A percentile compares a stretch with the other conserved stretches of the same genome.
These are phyloP conservation scores for Hyphodiscus sp. DNA, from an alignment of 2,329 filamentous ascomycete species.

Conservation along the genomic window DNA sequence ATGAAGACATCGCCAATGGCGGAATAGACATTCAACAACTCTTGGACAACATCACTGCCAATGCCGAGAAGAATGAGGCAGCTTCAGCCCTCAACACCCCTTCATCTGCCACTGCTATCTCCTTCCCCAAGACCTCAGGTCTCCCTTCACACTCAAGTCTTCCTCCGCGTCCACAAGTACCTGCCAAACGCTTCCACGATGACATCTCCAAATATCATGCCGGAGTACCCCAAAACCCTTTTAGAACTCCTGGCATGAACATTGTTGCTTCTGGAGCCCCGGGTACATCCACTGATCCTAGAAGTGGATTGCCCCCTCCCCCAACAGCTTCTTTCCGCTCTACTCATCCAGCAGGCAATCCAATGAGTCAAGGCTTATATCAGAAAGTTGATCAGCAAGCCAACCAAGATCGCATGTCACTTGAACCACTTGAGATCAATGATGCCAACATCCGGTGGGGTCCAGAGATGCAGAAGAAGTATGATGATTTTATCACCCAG, in stretches of 20 bases:
- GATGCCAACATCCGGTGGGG: constrained; percentile 30
- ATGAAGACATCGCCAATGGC: constrained; percentile 26
- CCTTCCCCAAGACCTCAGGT: constrained; percentile 20
- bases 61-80: constrained; percentile 29
- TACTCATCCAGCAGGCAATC: constrained; percentile 16
- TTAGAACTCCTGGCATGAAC: constrained; percentile 27
- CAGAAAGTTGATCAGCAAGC: constrained; percentile 16
- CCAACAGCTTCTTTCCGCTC: constrained; percentile 27
- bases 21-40: constrained; percentile 33
- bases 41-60: constrained; percentile 33
- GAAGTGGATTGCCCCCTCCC: constrained; percentile 29
- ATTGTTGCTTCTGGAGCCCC: constrained; percentile 29
- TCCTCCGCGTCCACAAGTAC: constrained; percentile 30
- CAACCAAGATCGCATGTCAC: constrained; percentile 9
- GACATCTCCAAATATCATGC: constrained; percentile 29
- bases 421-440: constrained; percentile 23
- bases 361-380: constrained; percentile 19
- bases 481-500: constrained; percentile 66
- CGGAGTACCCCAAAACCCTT: constrained; percentile 23
- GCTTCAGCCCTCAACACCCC: constrained; percentile 13
- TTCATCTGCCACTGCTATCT: constrained; percentile 15
- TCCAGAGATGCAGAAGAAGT: constrained; percentile 55
- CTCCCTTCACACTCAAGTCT: constrained; percentile 31
- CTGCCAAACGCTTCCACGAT: constrained; percentile 25
- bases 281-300: constrained; percentile 29